Evolutionary conservation across 2,329 filamentous ascomycete species (phyloP), one percentile per base, ranked within the genome.

Genomic region (Ilyonectria sp.): DNA sequence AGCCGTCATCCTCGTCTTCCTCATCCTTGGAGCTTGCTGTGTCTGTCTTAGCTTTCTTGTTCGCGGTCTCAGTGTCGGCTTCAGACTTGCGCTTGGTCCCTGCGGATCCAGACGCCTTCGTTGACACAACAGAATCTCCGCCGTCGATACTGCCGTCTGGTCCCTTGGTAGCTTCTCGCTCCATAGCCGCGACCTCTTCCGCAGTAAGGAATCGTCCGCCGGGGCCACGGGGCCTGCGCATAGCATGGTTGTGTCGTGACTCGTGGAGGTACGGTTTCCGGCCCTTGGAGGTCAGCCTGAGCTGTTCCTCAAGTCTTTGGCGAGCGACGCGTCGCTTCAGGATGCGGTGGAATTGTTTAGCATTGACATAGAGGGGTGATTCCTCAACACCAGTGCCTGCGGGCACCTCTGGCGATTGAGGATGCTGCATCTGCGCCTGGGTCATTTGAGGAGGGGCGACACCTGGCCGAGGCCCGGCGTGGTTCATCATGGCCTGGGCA

Each of bases 271-370:
- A 99, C 4, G 96, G 96, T 83, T 98, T 98, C 40, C 96, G 91
- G 29, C 95, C 95, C 83, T 99, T 99, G 10, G 93, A 97, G 0
- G 96, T 98, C 65, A 98, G 84, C 47, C 96, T 90, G 49, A 99
- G 83, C 61, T 95, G 93, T 80, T 99, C 96, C 80, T 99, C 96
- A 17, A 99, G 86, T 79, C 94, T 94, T 81, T 98, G 96, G 37
- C 96, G 90, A 7, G 96, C 96, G 70, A 98, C 94, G 66, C 96
- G 90, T 65, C 96, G 90, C 86, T 99, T 98, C 61, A 99, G 83
- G 55, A 99, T 99, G 29, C 96, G 93, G 79, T 99, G 96, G 75
- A 99, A 99, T 77, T 99, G 96, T 81, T 99, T 99, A 6, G 96
- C 96, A 76, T 99, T 99, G 77, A 99, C 96, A 75, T 99, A 99